These are phyloP conservation scores for Fistulifera pelliculosa DNA, from an alignment of 108 stramenopile genomes.

Conservation along the genomic window DNA sequence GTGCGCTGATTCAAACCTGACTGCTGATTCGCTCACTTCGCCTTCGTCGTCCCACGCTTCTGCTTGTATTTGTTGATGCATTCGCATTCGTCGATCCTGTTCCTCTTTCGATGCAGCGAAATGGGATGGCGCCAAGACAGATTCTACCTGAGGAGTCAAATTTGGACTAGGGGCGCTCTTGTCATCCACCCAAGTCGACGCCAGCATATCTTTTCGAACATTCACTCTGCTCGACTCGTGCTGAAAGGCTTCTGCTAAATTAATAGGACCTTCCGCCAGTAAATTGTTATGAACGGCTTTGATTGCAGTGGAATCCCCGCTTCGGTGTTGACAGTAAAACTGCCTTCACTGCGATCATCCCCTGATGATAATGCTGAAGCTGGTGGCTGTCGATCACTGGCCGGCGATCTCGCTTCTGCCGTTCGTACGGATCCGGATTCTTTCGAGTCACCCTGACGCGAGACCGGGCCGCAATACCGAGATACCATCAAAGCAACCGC, in stretches of 20 bases:
- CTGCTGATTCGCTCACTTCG: too few species aligned
- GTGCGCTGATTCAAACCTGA: too few species aligned
- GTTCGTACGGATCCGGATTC: too few species aligned
- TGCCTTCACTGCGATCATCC: constrained; percentile 4
- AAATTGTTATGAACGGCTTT: not conserved
- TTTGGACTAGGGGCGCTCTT: not conserved
- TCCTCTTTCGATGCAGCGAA: constrained; percentile 5
- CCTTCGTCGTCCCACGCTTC: not conserved
- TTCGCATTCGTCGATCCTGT: not conserved
- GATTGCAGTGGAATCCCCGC: constrained; percentile 7
- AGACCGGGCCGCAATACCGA: too few species aligned
- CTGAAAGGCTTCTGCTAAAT: constrained; percentile 1
- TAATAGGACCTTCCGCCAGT: too few species aligned
- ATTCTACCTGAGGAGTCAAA: constrained; percentile 3
- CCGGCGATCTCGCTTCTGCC: too few species aligned
- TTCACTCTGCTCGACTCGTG: constrained; percentile 2
- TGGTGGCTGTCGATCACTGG: too few species aligned
- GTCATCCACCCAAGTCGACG: constrained; percentile 11
- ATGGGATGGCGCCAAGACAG: constrained; percentile 4
- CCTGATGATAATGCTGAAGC: too few species aligned
- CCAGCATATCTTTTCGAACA: constrained; percentile 12
- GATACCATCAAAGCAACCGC: too few species aligned
- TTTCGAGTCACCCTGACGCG: too few species aligned
- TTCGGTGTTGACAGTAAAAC: constrained; percentile 8
- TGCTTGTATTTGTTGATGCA: not conserved